Percentiles rank a stretch among this genome's conserved stretches.
phyloP scores from a whole-genome alignment of 345 rosid genomes.

The Melastoma malabathricum region DNA sequence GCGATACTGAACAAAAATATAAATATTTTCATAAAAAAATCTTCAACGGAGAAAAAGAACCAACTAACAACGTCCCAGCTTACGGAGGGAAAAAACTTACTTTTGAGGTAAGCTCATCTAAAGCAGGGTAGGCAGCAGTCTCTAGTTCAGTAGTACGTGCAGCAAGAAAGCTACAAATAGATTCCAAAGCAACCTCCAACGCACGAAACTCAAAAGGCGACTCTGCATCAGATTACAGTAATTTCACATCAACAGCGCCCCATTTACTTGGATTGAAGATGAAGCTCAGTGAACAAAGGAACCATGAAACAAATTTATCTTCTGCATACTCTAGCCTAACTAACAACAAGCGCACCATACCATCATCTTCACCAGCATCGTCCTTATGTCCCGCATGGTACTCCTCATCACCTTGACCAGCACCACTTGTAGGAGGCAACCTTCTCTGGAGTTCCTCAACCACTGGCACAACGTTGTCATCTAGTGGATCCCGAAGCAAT shows the following conservation, averaged over 20 bases:
- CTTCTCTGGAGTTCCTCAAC: constrained; percentile 86
- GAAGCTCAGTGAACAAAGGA: not conserved
- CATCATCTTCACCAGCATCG: constrained; percentile 83
- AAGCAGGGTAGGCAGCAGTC: constrained; percentile 89
- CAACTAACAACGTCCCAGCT: too few species aligned
- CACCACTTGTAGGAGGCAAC: constrained; percentile 28
- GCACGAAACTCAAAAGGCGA: constrained; percentile 84
- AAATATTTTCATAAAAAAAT: not conserved
- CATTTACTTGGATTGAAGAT: not conserved
- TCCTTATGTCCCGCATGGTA: constrained; percentile 33
- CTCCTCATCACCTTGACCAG: constrained; percentile 40
- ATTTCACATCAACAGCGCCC: constrained; percentile 8
- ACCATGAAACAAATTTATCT: constrained; percentile 1
- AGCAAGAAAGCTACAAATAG: constrained; percentile 84
- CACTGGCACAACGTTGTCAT: constrained; percentile 73
- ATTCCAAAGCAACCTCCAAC: constrained; percentile 86
- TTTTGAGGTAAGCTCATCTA: constrained; percentile 91
- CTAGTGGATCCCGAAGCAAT: constrained; percentile 71
- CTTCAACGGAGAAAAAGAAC: not conserved
- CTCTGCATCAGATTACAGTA: constrained; percentile 32
- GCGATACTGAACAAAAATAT: too few species aligned
- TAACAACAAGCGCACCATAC: constrained; percentile 21
- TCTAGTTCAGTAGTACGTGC: constrained; percentile 84
- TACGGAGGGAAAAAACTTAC: constrained; percentile 14
- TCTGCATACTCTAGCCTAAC: not conserved